Evolutionary conservation across 2,329 filamentous ascomycete genomes (phyloP), one percentile per base, ranked within the genome.

Genomic region (Sporothrix luriei): DNA sequence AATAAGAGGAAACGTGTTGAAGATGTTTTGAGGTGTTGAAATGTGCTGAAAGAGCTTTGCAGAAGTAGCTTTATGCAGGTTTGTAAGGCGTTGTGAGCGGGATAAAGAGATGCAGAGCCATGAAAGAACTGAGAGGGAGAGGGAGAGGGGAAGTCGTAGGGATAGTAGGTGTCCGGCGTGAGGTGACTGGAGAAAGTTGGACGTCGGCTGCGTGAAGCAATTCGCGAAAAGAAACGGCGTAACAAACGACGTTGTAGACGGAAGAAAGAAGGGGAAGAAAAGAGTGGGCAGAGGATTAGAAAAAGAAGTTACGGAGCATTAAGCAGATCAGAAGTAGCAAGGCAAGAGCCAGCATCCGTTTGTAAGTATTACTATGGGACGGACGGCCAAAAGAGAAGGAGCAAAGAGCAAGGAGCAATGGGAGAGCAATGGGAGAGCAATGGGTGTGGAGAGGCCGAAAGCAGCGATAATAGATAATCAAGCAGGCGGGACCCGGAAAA

Each of bases 211-310:
- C 26, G 66, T 55, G 52, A 57, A 57, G 52, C 66, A 57, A 68
- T 46, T 40, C 51, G 16, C 13, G 11, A 24, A 48, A 14, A 29
- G 66, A 57, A 7, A 40, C 33, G 13, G 24, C 29, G 38, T 26
- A 49, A 51, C 21, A 52, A 52, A 24, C 4, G 46, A 65, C 26
- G 26, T 65, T 55, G 64, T 54, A 55, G 65, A 49, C 24, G 54
- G 54, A 68, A 70, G 70, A 76, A 76, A 76, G 77, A 76, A 54
- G 66, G 52, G 65, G 38, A 38, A 49, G 69, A 70, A 66, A 70
- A 54, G 71, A 64, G 71, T 67, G 70, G 69, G 38, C 51, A 40
- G 67, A 49, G 65, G 55, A 65, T 67, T 70, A 66, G 71, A 51
- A 43, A 55, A 64, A 57, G 54, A 70, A 51, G 26, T 59, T 26